Evolutionary conservation across 345 rosid species (phyloP).

Genomic region (Eucalyptus decipiens): DNA sequence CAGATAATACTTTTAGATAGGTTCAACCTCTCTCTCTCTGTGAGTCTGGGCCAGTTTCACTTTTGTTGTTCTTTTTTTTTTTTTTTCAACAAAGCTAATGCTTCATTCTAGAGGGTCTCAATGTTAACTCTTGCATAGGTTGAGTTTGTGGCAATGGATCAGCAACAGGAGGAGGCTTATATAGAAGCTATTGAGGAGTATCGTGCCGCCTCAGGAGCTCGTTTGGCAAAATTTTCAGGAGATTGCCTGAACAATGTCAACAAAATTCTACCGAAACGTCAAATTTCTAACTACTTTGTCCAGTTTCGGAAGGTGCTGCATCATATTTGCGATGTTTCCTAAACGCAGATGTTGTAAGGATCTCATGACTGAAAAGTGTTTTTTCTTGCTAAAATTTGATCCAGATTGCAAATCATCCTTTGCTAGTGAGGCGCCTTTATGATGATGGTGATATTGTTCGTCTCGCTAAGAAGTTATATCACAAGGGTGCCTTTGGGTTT

Average conservation of each 20-base stretch:
- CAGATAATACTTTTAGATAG: neutral
- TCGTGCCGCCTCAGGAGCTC: constrained; percentile 68
- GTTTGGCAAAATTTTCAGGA: constrained; percentile 44
- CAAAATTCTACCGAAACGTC: constrained; percentile 67
- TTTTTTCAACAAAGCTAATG: neutral
- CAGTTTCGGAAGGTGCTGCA: constrained; percentile 81
- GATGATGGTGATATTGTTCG: constrained; percentile 62
- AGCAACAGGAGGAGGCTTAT: constrained; percentile 66
- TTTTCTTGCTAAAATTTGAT: neutral
- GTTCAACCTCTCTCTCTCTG: neutral
- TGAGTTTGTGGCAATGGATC: constrained; percentile 77
- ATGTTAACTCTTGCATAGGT: constrained; percentile 37
- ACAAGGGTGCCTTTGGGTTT: constrained; percentile 78
- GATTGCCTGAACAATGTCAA: constrained; percentile 23
- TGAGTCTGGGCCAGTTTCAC: neutral
- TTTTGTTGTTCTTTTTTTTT: neutral
- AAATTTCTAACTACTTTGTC: constrained; percentile 84
- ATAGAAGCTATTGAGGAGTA: constrained; percentile 89
- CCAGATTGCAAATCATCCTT: constrained; percentile 98
- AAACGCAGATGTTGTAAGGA: neutral
- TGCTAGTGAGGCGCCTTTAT: constrained; percentile 79
- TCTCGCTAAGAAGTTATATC: constrained; percentile 69
- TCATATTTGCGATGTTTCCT: neutral
- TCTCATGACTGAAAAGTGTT: neutral
- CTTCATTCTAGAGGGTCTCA: neutral